Base-by-base conservation (phyloP, 108 stramenopile genomes). In the Parmales sp. region DNA sequence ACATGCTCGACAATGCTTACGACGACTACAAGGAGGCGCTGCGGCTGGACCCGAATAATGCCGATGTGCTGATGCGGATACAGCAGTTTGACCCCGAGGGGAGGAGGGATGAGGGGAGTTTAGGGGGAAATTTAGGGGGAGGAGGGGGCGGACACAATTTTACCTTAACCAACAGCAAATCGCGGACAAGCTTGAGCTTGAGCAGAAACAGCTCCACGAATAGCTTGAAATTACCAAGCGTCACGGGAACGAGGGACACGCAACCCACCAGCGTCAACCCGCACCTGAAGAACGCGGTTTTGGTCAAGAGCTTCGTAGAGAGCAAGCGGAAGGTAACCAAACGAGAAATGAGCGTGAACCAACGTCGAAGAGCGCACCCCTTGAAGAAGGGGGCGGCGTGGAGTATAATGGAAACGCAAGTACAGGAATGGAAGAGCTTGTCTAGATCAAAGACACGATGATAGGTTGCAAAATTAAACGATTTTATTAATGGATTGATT, bases 21-120 rank as follows among this genome's bases (percentile, higher is more conserved):
- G 54, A 28, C 1, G 54, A 60, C 20, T 60, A 19, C 28, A 60
- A 60, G 16, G 31, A 60, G 54, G 54, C 54, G 9, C 28, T 60
- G 29, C 13, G 36, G 54, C 54, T 60, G 3, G 54, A 60, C 28
- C 54, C 54, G 2, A 34, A 34, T 29, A 60, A 60, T 16, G 29
- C 29, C 3, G 54, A 60, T 16, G 54, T 60, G 13, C 28, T 60
- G 4, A 34, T 11, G 3, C 13, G 54, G 26, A 60, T 60, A 34
- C 54, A 60, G 31, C 54, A 60, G 54, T 60, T 31, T 16, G 54
- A 60, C 16, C 54, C 54, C 16, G 26, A 28, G 3, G 54, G 54
- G 54, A 60, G 41, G 11, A 16, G 41, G 11, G 46, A 23, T n/a
- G 46, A 23, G 5, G 46, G 46, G 8, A 48, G 23, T 13, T 48